Base-by-base conservation (phyloP, 768 basidiomycete species). In the Jaapia argillacea region DNA sequence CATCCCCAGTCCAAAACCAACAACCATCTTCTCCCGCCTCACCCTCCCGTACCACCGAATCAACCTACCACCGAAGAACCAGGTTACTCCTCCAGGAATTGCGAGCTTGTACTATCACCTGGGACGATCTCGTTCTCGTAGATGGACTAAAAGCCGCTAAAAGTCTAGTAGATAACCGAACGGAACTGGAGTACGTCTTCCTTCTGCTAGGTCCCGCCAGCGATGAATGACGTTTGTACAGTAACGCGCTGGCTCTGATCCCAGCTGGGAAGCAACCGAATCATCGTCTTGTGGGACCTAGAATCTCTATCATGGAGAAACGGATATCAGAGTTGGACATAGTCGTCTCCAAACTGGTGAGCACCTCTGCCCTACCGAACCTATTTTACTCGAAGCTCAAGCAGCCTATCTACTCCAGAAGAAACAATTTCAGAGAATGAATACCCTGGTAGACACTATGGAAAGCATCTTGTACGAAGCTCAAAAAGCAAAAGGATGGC, bases 31-130 rank as follows among this genome's bases (percentile, higher is more conserved):
- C 73, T 41, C 61, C 71, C 40, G 46, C 43, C 63, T 75, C 77
- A 14, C 64, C 66, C 21, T 69, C 61, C 16, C 58, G 63, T 21
- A 38, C 52, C 7, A 52, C 62, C 38, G 90, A 92, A 56, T 82
- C 86, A 1, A 85, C 87, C 0, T 79, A 77, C 58, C 90, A 93
- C 58, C 77, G 90, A 12, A 87, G 78, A 66, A 65, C 79, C n/a
- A 66, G 85, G 41, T 67, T 76, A 2, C 62, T 76, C 3, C 60
- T 93, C 25, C 77, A 76, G 24, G 88, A 92, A 51, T 55, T 92
- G 13, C 74, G 73, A 2, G 61, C 66, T 10, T 68, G 75, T 14
- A 61, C 81, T 6, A 68, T 75, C 45, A 84, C 79, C 42, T 94
- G 90, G 90, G 84, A 91, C 50, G 83, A 90, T 51, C 67, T 92